These are phyloP conservation scores for Hyphopichia fennica DNA, from an alignment of 1,139 yeast genomes.

Conservation along the genomic window DNA sequence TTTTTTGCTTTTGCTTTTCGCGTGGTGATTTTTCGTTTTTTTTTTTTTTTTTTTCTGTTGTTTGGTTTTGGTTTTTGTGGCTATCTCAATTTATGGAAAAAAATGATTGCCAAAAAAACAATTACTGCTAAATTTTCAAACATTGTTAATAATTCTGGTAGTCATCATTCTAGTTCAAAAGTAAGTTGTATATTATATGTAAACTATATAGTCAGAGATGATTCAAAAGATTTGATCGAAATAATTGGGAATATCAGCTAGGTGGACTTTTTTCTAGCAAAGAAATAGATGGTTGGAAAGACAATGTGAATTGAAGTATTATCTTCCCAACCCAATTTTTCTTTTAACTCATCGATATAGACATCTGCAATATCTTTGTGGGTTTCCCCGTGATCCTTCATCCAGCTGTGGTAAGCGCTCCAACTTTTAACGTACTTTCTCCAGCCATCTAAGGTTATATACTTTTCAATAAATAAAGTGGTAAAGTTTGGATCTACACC, in stretches of 20 bases:
- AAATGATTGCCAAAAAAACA: too few species aligned
- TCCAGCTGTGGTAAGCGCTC: conserved; percentile 75
- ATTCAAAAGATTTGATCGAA: too few species aligned
- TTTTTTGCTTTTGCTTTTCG: not conserved
- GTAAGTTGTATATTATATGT: too few species aligned
- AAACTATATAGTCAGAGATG: too few species aligned
- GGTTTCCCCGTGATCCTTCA: conserved; percentile 29
- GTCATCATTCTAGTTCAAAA: too few species aligned
- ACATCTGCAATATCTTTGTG: conserved; percentile 37
- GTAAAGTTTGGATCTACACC: conserved; percentile 23
- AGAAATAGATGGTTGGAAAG: conserved; percentile 60
- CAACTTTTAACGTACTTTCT: conserved; percentile 57
- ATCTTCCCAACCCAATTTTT: conserved; percentile 43
- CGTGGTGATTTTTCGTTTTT: not conserved
- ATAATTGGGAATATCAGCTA: too few species aligned
- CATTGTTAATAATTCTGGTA: too few species aligned
- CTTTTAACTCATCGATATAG: conserved; percentile 44
- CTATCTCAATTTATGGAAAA: not conserved
- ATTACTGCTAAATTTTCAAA: too few species aligned
- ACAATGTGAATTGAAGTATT: conserved; percentile 46
- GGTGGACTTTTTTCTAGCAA: conserved; percentile 40
- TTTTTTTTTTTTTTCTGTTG: not conserved
- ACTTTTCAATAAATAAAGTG: conserved; percentile 39
- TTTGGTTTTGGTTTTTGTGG: not conserved
- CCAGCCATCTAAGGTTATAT: conserved; percentile 44